phyloP scores from a whole-genome alignment of 2,329 filamentous ascomycete species.

The Helotiales sp. region DNA sequence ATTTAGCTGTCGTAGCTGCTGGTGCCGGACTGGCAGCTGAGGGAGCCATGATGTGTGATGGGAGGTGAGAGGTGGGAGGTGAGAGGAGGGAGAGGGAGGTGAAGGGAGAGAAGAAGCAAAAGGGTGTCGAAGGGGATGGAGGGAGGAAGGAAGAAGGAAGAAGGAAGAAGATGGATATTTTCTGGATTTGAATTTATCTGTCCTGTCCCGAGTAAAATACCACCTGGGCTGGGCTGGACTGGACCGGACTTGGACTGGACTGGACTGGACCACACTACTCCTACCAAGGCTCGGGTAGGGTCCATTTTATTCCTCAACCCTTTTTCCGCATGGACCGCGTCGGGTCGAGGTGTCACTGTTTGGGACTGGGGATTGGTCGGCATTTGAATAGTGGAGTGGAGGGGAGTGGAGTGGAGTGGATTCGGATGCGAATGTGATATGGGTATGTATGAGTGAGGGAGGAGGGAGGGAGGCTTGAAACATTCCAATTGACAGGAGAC shows the following conservation, averaged over 20 bases:
- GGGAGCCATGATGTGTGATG: slow-evolving; percentile 10
- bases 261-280: background rate
- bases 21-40: slow-evolving; percentile 14
- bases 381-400: background rate
- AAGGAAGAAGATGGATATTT: background rate
- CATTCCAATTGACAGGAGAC: background rate
- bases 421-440: no score
- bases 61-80: background rate
- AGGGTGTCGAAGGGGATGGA: background rate
- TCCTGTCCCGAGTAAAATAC: background rate
- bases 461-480: background rate
- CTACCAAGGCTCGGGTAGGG: background rate
- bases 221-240: background rate
- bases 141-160: background rate
- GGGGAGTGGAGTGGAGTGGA: no score
- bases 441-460: background rate
- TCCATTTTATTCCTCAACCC: slow-evolving; percentile 15
- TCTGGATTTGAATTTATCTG: background rate
- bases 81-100: background rate
- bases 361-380: background rate
- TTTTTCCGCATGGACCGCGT: slow-evolving; percentile 8
- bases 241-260: background rate
- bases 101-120: background rate
- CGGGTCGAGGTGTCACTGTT: background rate
- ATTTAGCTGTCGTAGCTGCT: background rate